Evolutionary conservation across 106 monocot species (phyloP).

Genomic region (Dendrobium catenatum): DNA sequence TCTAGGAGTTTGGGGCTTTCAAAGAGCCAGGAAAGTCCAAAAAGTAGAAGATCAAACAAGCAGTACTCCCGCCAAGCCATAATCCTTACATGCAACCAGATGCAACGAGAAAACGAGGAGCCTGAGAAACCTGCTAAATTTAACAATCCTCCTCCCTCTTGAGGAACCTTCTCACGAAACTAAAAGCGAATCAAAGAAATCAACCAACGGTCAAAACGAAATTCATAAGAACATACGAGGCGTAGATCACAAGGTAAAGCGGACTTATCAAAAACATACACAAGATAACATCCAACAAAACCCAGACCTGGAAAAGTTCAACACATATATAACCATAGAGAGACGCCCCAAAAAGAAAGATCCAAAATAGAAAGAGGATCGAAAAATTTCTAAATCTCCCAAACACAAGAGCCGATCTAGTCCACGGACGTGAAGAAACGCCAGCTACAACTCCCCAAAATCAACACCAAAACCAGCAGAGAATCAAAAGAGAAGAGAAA

Average conservation of each 20-base stretch:
- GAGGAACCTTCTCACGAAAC: background rate
- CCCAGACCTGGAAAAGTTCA: background rate
- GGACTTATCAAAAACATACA: background rate
- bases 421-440: background rate
- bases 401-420: background rate
- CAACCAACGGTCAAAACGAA: background rate
- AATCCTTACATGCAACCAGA: background rate
- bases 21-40: background rate
- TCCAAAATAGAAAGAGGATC: background rate
- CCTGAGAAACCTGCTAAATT: background rate
- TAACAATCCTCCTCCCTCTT: too few relatives aligned
- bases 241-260: background rate
- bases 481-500: background rate
- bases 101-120: background rate
- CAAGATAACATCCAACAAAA: background rate
- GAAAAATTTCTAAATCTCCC: background rate
- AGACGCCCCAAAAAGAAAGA: background rate
- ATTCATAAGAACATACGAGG: background rate
- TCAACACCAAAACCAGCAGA: background rate
- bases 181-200: background rate
- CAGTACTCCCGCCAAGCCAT: background rate
- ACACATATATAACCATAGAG: background rate
- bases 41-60: background rate
- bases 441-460: background rate
- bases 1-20: background rate